These are phyloP conservation scores for Solanum chacoense DNA, from an alignment of 305 asterid species.

Conservation along the genomic window DNA sequence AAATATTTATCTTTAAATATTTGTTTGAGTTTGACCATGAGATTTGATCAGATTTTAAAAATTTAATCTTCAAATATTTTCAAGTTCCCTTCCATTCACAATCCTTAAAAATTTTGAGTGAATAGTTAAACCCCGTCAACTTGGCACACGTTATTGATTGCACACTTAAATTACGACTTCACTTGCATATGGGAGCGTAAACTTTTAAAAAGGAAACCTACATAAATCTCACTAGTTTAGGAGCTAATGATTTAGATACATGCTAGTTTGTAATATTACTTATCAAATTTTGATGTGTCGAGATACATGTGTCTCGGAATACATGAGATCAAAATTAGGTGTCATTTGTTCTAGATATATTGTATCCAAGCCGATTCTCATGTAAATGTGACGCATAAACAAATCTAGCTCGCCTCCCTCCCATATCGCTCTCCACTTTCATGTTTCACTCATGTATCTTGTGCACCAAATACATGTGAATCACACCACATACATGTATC, in stretches of 20 bases:
- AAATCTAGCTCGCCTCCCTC: not conserved
- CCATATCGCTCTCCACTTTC: not conserved
- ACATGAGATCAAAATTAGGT: too few relatives aligned
- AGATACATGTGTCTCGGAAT: not conserved
- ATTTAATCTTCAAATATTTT: not conserved
- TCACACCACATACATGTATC: not conserved
- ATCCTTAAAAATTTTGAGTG: not conserved
- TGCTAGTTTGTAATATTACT: too few relatives aligned
- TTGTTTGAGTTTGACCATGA: not conserved
- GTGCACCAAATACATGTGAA: not conserved
- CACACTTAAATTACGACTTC: not conserved
- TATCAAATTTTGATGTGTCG: too few relatives aligned
- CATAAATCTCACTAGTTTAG: too few relatives aligned
- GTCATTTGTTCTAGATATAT: too few relatives aligned
- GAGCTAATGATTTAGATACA: too few relatives aligned
- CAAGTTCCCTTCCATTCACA: not conserved
- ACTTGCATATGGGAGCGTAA: not conserved
- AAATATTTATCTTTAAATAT: not conserved
- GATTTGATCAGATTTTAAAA: not conserved
- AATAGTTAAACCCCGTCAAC: not conserved
- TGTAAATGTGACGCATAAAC: not conserved
- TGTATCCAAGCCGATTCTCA: too few relatives aligned
- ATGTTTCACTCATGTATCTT: too few relatives aligned
- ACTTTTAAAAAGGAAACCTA: too few relatives aligned
- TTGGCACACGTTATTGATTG: not conserved